Evolutionary conservation across 257 asterid species (phyloP), one percentile per base, ranked within the genome.

Genomic region (Solanum appendiculatum): DNA sequence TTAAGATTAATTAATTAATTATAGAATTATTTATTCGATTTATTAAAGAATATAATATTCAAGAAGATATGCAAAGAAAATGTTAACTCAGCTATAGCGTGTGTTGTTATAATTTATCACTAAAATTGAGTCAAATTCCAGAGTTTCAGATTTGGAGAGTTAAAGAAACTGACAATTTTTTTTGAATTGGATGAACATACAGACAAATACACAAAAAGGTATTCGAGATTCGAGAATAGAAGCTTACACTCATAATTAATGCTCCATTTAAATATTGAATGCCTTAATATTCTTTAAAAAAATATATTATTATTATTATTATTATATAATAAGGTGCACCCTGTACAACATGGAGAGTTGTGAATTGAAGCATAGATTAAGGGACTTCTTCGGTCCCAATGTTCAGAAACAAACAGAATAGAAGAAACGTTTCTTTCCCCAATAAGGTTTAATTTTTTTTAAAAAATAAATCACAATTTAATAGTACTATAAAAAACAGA

Each of bases 61-160:
- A 56, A 56, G 63, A n/a, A 54, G 63, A 54, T 54, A 54, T 54
- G 5, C 20, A 6, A 46, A 14, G 64, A 56, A n/a, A 56, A 56
- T 21, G 64, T 8, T 56, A 21, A 56, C 25, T 56, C 58, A 7
- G 25, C n/a, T 8, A 3, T 20, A 60, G 75, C 20, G n/a, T 84
- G 37, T 63, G 36, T 40, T 63, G n/a, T 25, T 39, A 85, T 82
- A 80, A 36, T 69, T 84, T 56, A 89, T 46, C 88, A 87, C 56
- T 82, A 88, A 91, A 77, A 86, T 88, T 73, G 90, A 89, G 93
- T 94, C 97, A 91, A 92, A 89, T 87, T 74, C 89, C 92, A 87
- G 89, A 89, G 51, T 94, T 92, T 91, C 91, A 90, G 89, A 89
- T 88, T 87, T 86, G 92, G 91, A 88, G 93, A 92, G 94, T 90